Percentiles rank a stretch among this genome's conserved stretches.
phyloP scores from a whole-genome alignment of 305 asterid species.

The Fraxinus nigra region DNA sequence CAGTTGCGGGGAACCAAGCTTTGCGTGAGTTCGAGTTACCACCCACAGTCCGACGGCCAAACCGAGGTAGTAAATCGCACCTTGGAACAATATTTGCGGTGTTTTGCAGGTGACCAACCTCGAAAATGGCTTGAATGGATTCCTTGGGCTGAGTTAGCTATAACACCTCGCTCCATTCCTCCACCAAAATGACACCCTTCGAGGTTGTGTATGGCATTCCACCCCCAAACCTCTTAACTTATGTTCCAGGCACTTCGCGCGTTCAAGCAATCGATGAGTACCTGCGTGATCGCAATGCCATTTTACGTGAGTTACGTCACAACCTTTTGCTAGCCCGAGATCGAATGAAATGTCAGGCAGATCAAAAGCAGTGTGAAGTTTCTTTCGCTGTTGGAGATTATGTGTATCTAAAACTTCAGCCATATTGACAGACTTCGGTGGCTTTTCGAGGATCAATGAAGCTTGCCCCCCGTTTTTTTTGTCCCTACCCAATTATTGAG shows the following conservation, averaged over 20 bases:
- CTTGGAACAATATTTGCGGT: background rate
- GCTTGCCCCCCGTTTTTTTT: background rate
- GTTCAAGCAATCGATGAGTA: background rate
- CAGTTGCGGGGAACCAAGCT: background rate
- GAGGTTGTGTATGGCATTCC: background rate
- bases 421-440: background rate
- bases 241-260: background rate
- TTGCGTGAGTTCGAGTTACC: background rate
- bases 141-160: conserved; percentile 2
- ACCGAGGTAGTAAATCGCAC: background rate
- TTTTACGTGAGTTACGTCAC: background rate
- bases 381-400: background rate
- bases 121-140: conserved; percentile 1
- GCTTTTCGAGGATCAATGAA: background rate
- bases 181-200: background rate
- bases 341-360: background rate
- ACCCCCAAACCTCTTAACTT: background rate
- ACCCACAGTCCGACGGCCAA: background rate
- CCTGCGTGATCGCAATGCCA: background rate
- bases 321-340: background rate
- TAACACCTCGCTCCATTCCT: background rate
- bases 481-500: background rate
- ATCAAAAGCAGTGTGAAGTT: background rate
- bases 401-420: background rate
- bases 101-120: background rate